Evolutionary conservation across 179 eudicot species (phyloP).

Genomic region (Spinacia oleracea): DNA sequence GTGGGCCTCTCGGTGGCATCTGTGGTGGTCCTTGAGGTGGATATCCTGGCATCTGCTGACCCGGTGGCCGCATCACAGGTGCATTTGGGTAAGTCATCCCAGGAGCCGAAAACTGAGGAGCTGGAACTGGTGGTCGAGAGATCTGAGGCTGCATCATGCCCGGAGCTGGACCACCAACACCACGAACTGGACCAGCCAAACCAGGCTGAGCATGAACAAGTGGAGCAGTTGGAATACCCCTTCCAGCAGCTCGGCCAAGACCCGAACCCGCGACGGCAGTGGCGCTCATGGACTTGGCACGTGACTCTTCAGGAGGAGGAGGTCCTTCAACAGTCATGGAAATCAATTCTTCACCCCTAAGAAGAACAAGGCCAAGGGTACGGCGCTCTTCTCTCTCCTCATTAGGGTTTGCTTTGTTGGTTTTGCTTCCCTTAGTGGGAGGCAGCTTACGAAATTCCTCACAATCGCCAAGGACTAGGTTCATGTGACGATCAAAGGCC

Average conservation of each 20-base stretch:
- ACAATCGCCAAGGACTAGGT: constrained; percentile 84
- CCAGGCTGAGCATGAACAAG: constrained; percentile 80
- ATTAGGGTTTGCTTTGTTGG: constrained; percentile 27
- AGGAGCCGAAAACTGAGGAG: constrained; percentile 44
- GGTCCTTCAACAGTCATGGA: constrained; percentile 95
- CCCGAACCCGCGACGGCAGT: constrained; percentile 66
- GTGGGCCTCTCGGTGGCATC: constrained; percentile 43
- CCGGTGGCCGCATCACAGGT: constrained; percentile 65
- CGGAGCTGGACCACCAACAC: constrained; percentile 89
- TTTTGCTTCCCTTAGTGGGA: constrained; percentile 55
- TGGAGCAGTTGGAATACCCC: constrained; percentile 67
- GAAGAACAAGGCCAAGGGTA: constrained; percentile 77
- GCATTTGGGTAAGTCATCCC: constrained; percentile 50
- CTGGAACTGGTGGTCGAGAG: constrained; percentile 62
- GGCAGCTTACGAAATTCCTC: constrained; percentile 84
- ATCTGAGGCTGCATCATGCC: constrained; percentile 99
- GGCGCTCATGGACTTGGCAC: constrained; percentile 55
- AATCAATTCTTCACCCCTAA: constrained; percentile 78
- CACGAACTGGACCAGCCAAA: constrained; percentile 81
- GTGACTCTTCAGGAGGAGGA: constrained; percentile 84
- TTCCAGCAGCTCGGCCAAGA: constrained; percentile 77
- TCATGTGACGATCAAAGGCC: constrained; percentile 97
- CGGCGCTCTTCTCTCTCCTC: constrained; percentile 72
- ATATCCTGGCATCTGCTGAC: constrained; percentile 48
- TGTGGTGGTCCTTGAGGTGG: constrained; percentile 44